A percentile compares a stretch with the other conserved stretches of the same genome.
phyloP scores from a whole-genome alignment of 768 basidiomycete genomes.

The Naganishia vishniacii region DNA sequence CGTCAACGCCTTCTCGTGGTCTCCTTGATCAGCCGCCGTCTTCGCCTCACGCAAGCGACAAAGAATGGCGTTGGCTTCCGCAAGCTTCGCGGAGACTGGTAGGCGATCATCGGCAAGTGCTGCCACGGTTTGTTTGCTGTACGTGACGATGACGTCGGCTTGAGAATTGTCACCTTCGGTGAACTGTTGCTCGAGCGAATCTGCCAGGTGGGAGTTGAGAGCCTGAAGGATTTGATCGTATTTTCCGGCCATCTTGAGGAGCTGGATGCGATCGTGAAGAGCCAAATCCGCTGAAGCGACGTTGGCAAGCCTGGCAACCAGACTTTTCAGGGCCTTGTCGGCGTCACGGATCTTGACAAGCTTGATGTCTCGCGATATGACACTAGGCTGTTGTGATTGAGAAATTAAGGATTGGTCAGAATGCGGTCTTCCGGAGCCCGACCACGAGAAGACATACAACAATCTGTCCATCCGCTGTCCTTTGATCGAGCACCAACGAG shows the following conservation, averaged over 20 bases:
- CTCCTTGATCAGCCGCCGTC: constrained; percentile 59
- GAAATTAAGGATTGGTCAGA: not conserved
- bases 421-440: not conserved
- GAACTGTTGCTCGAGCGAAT: constrained; percentile 62
- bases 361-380: constrained; percentile 74
- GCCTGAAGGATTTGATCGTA: constrained; percentile 80
- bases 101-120: constrained; percentile 39
- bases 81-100: constrained; percentile 10
- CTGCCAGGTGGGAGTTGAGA: constrained; percentile 79
- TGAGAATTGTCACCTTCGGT: constrained; percentile 58
- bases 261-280: constrained; percentile 80
- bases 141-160: constrained; percentile 68
- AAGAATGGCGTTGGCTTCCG: constrained; percentile 13
- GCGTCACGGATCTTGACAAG: constrained; percentile 65
- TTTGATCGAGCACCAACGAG: constrained; percentile 92
- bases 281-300: constrained; percentile 78
- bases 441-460: constrained; percentile 54
- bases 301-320: constrained; percentile 75
- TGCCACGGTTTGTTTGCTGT: constrained; percentile 59
- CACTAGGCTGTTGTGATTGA: constrained; percentile 59
- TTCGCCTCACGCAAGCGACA: constrained; percentile 59
- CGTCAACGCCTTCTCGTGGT: constrained; percentile 64
- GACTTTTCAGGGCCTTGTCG: constrained; percentile 68
- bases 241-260: constrained; percentile 91
- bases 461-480: constrained; percentile 80